phyloP scores from a whole-genome alignment of 1,139 yeast genomes.

The Candida tropicalis region DNA sequence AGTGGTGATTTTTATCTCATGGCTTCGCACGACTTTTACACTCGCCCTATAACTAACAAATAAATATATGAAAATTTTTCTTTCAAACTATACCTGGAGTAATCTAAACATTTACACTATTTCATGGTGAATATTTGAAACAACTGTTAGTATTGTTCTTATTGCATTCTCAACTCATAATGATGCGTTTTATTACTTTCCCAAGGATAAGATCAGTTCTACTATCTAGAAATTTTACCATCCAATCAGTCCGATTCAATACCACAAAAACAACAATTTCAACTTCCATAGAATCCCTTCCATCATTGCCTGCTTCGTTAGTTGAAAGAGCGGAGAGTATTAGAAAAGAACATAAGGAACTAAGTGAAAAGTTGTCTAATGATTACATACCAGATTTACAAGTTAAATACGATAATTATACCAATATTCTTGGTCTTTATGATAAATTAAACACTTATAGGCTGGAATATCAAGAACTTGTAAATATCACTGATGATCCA shows the following conservation, averaged over 20 bases:
- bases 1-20: too few relatives aligned
- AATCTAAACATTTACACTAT: too few relatives aligned
- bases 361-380: slow-evolving; percentile 40
- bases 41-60: too few relatives aligned
- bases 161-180: not conserved
- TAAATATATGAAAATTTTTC: too few relatives aligned
- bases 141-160: too few relatives aligned
- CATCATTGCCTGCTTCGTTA: slow-evolving; percentile 59
- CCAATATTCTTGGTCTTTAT: slow-evolving; percentile 51
- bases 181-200: not conserved
- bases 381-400: slow-evolving; percentile 17
- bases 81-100: too few relatives aligned
- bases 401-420: slow-evolving; percentile 14
- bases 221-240: not conserved
- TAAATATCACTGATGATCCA: slow-evolving; percentile 39
- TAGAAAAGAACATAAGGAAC: slow-evolving; percentile 47
- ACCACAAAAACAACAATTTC: not conserved
- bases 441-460: slow-evolving; percentile 37
- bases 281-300: slow-evolving; percentile 10
- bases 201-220: not conserved
- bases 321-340: slow-evolving; percentile 61
- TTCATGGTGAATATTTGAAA: too few relatives aligned
- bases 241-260: not conserved
- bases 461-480: slow-evolving; percentile 34
- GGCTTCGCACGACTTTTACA: too few relatives aligned